Base-by-base conservation (phyloP, 2,329 filamentous ascomycete genomes). In the Nemania bipapillata region DNA sequence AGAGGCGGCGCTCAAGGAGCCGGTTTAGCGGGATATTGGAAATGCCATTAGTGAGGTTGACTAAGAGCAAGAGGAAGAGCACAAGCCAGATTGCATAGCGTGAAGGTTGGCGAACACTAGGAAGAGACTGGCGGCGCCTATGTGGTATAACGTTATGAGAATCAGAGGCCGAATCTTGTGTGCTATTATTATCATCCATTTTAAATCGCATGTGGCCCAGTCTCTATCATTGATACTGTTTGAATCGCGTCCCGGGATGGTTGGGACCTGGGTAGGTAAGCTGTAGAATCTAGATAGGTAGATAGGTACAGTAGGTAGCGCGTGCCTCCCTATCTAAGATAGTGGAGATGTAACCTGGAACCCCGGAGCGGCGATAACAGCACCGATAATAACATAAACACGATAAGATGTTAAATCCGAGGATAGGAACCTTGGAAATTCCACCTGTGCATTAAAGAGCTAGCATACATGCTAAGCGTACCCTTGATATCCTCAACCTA, bases 1-100 rank as follows among this genome's bases (percentile, higher is more conserved):
- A 89, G 5, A 86, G 77, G 1, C 83, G 80, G 24, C 79, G 77
- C 74, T 86, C 84, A 26, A 86, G 78, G 5, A 85, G 77, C 22
- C 83, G 77, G 60, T 82, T 85, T 4, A 84, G 77, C 0, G 84
- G 84, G 8, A 86, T 78, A 65, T 83, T 83, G 63, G 85, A 84
- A 2, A 86, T 79, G 68, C 83, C 85, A 70, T 80, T 81, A 1
- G 83, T 78, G 5, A 86, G 80, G 63, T 84, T 84, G 71, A 85
- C 81, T 2, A 85, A 78, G 2, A 84, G 79, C 32, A 85, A 74
- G 22, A 86, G 72, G 12, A 72, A 70, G 2, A 86, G 77, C 6
- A 86, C 74, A 0, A 79, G 72, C 67, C 64, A 65, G 22, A 73
- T 68, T 6, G 60, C 63, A 47, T 57, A 53, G 30, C 53, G 59